Conservation (phyloP, 129 eudicot species). For the Heracleum sosnowskyi region DNA sequence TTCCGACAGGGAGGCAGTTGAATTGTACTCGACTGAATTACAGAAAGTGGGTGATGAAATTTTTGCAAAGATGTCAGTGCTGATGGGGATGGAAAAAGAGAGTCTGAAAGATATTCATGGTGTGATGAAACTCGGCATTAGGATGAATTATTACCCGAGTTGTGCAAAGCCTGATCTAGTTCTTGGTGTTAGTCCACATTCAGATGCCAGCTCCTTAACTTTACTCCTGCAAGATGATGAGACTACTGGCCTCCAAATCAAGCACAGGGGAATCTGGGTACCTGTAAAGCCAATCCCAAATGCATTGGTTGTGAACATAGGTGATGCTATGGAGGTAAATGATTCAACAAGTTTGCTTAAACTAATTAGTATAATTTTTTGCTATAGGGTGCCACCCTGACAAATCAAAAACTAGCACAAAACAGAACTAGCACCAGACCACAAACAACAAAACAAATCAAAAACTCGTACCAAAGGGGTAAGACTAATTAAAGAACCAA, state of each 20-base stretch:
- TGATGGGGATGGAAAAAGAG: conserved; percentile 20
- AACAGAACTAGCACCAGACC: too few species aligned
- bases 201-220: conserved; percentile 29
- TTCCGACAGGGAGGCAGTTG: conserved; percentile 22
- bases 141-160: conserved; percentile 31
- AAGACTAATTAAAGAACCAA: too few species aligned
- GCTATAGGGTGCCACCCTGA: too few species aligned
- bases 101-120: conserved; percentile 6
- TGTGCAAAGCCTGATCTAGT: conserved; percentile 35
- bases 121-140: neutral
- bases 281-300: conserved; percentile 33
- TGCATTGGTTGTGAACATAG: conserved; percentile 31
- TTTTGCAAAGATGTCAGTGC: conserved; percentile 20
- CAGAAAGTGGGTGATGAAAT: conserved; percentile 15
- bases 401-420: too few species aligned
- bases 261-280: conserved; percentile 28
- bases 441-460: too few species aligned
- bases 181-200: conserved; percentile 34
- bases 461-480: too few species aligned
- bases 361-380: neutral
- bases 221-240: conserved; percentile 30
- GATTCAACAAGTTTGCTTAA: neutral
- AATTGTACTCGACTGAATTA: conserved; percentile 16
- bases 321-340: conserved; percentile 37
- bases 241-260: conserved; percentile 26